Conservation (phyloP, 805 yeast species). For the Danielia reshetovae region DNA sequence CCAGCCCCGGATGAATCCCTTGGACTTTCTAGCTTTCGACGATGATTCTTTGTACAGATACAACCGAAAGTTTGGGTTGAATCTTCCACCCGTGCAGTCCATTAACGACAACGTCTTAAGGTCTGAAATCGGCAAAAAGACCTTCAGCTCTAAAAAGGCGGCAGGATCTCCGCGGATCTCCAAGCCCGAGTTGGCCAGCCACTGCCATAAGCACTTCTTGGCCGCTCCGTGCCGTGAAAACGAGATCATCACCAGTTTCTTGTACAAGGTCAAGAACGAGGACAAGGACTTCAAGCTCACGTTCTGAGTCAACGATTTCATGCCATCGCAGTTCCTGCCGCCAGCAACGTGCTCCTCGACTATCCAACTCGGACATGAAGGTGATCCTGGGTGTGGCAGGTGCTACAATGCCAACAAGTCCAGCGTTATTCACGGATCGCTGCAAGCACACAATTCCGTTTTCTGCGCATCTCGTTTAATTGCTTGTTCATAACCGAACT, state of each 20-base stretch:
- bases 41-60: constrained; percentile 66
- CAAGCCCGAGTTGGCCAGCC: constrained; percentile 56
- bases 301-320: too few relatives aligned
- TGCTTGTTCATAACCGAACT: too few relatives aligned
- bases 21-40: constrained; percentile 67
- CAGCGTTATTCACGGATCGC: too few relatives aligned
- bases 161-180: constrained; percentile 41
- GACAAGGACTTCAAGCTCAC: constrained; percentile 38
- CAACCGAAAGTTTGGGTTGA: constrained; percentile 53
- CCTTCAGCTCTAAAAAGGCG: constrained; percentile 33
- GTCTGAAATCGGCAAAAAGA: constrained; percentile 69
- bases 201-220: constrained; percentile 66
- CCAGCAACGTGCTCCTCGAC: too few relatives aligned
- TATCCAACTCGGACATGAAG: too few relatives aligned
- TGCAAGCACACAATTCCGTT: too few relatives aligned
- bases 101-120: constrained; percentile 66
- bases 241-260: constrained; percentile 82
- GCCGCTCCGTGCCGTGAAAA: constrained; percentile 63
- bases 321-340: too few relatives aligned
- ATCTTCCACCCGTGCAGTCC: constrained; percentile 58
- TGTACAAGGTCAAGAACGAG: constrained; percentile 80
- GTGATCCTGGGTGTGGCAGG: too few relatives aligned
- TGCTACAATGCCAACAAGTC: too few relatives aligned
- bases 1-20: constrained; percentile 46
- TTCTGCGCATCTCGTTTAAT: too few relatives aligned